Evolutionary conservation across 768 basidiomycete genomes (phyloP), one percentile per base, ranked within the genome.

Genomic region (Podaxis sp.): DNA sequence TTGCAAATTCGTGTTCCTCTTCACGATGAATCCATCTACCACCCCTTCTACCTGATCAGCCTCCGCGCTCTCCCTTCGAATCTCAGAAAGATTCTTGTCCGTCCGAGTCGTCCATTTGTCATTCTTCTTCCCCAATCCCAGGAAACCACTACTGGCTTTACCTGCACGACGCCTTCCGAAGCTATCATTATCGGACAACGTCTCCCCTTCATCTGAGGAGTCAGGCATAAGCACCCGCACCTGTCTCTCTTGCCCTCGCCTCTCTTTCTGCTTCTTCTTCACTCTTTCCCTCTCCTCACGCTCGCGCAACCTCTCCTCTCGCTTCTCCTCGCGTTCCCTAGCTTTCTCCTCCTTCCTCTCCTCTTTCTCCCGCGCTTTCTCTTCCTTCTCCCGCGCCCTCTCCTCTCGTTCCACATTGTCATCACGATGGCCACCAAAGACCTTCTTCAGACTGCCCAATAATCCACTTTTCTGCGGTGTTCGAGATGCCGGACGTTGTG

Each of bases 371-470:
- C 12, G 47, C 13, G 11, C 63, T 57, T 47, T 51, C 38, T 33
- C 12, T 52, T 27, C 15, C 64, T 59, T 52, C 64, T 66, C 60
- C 62, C 33, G 33, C 7, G 33, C 33, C 33, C 8, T 33, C 33
- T 57, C 8, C 53, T 50, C 29, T 43, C 49, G 17, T 41, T 64
- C 58, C 50, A 50, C 37, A 47, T 9, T 24, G 22, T 22, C 57
- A 22, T 56, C 53, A 17, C 36, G 57, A 49, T 55, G 60, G 2
- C 62, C 59, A 12, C 61, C 70, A 68, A 86, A 85, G 17, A 85
- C 69, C 11, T 78, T 79, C 9, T 75, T 76, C 55, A 85, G 66
- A 43, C 80, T 80, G 33, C 80, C 81, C 40, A 85, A 77, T 59
- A 85, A 77, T 19, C 74, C 58, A 2, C 59, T 59, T 55, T 70